phyloP scores from a whole-genome alignment of 2,329 filamentous ascomycete species.

The Phyllachora maydis region DNA sequence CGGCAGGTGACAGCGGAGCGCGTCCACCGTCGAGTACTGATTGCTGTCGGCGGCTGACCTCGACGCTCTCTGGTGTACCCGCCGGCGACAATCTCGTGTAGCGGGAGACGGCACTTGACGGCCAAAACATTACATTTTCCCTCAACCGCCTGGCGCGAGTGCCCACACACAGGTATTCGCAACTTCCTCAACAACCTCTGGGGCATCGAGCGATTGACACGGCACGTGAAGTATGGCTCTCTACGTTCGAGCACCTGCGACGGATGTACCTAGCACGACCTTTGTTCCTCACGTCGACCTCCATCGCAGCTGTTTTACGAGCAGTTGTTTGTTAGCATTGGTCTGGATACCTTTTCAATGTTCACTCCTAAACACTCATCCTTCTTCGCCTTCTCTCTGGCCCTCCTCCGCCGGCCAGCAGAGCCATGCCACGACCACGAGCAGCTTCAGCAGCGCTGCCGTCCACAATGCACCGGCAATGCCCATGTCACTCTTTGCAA shows the following conservation, averaged over 20 bases:
- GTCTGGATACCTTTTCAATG: too few relatives aligned
- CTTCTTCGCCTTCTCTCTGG: too few relatives aligned
- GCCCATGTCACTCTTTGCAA: constrained; percentile 24
- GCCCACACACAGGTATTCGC: constrained; percentile 21
- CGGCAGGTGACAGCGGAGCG: too few relatives aligned
- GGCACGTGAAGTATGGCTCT: constrained; percentile 14
- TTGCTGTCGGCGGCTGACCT: too few relatives aligned
- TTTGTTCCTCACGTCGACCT: too few relatives aligned
- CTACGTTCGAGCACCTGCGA: constrained; percentile 13
- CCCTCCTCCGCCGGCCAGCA: constrained; percentile 26
- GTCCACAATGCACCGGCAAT: constrained; percentile 36
- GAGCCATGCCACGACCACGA: constrained; percentile 36
- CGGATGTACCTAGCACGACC: constrained; percentile 2
- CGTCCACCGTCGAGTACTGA: too few relatives aligned
- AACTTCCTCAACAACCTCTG: constrained; percentile 19
- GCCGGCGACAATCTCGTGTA: constrained; percentile 14
- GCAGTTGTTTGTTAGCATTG: too few relatives aligned
- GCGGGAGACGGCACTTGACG: constrained; percentile 14
- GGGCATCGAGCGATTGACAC: constrained; percentile 15
- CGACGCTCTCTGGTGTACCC: too few relatives aligned
- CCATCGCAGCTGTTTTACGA: too few relatives aligned
- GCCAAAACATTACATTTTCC: constrained; percentile 14
- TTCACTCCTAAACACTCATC: too few relatives aligned
- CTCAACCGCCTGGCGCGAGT: constrained; percentile 20
- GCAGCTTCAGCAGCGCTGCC: constrained; percentile 32